Evolutionary conservation across 768 basidiomycete genomes (phyloP).

Genomic region (Boletus patriciae): DNA sequence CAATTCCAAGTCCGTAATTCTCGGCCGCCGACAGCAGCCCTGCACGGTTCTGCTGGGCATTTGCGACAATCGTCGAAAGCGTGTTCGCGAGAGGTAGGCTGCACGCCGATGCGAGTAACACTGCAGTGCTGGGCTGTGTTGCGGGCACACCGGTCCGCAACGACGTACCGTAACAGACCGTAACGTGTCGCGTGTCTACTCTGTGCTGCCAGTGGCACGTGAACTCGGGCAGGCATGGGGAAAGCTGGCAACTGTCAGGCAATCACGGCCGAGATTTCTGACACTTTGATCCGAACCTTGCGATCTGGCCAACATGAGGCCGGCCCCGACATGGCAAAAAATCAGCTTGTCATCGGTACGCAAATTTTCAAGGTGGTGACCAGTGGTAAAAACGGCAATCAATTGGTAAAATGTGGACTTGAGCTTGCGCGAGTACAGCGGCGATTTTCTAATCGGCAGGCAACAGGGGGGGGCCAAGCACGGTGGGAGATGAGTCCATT

Average conservation of each 20-base stretch:
- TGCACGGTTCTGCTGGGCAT: not conserved
- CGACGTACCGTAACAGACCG: too few species aligned
- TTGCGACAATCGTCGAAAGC: not conserved
- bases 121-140: not conserved
- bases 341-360: not conserved
- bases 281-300: conserved; percentile 3
- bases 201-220: not conserved
- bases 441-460: conserved; percentile 3
- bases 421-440: conserved; percentile 4
- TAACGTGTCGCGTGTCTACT: not conserved
- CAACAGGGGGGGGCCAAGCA: not conserved
- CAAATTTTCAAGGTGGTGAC: not conserved
- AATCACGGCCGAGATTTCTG: not conserved
- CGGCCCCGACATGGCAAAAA: conserved; percentile 6
- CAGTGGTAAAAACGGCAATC: conserved; percentile 3
- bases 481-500: not conserved
- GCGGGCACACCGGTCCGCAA: too few species aligned
- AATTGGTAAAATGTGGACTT: not conserved
- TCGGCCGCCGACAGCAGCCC: conserved; percentile 11
- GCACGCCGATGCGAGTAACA: not conserved
- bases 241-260: not conserved
- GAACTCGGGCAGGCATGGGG: not conserved
- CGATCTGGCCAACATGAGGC: not conserved
- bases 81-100: not conserved
- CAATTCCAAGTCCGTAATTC: conserved; percentile 24